Base-by-base conservation (phyloP, 345 rosid species). In the Arabidopsis thaliana region DNA sequence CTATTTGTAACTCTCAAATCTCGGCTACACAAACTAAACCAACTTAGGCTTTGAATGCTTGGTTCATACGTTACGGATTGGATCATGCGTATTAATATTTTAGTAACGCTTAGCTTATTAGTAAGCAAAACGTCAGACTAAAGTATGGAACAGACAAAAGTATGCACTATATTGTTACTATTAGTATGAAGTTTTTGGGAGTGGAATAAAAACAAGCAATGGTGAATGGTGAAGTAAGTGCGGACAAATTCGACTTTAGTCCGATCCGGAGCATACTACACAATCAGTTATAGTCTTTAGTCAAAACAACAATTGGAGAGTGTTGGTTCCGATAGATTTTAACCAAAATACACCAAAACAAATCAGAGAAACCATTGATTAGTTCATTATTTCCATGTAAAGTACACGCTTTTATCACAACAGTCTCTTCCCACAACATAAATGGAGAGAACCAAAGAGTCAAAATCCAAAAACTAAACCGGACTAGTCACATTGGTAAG, bases 361-460 rank as follows among this genome's bases (percentile, higher is more conserved):
- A 23, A 53, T 42, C 24, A 38, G 46, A 44, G 32, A 36, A 60
- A 16, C 8, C 5, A 30, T 32, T 33, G 23, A 23, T 57, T 59
- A 45, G 28, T 37, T 41, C 36, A 73, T 58, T 53, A 20, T 57
- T 32, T 20, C 41, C 41, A 23, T 7, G 3, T 2, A 49, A 67
- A 36, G 60, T 67, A 52, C 7, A 34, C 9, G 64, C 58, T 59
- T 60, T 76, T 77, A 77, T 70, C 64, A 56, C 71, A 70, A 63
- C 59, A 63, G 3, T 45, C 69, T 69, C 64, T 52, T 44, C 65
- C 36, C 65, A 69, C 1, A 60, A 67, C 57, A 59, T 12, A 41
- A 59, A 13, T 2, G 60, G 25, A 57, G 65, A 48, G 65, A 72
- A 64, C 20, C 48, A 56, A 41, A 41, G 65, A 65, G n/a, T 0